Conservation (phyloP, 2,329 filamentous ascomycete species). For the Xylogone sp. region DNA sequence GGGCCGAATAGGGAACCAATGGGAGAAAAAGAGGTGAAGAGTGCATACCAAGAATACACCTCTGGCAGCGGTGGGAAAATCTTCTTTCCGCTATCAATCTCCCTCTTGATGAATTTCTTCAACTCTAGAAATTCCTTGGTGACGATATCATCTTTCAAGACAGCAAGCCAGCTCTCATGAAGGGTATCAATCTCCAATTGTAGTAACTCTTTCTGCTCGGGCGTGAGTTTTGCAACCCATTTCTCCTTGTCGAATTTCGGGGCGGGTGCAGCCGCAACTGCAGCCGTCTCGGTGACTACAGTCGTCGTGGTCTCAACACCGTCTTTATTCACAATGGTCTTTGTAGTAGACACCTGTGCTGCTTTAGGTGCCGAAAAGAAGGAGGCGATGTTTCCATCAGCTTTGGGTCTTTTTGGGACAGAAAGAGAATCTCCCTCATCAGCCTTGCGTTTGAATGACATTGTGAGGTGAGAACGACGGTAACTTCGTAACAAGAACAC, state of each 20-base stretch:
- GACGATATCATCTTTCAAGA: conserved; percentile 81
- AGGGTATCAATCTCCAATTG: conserved; percentile 89
- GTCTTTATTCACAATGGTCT: conserved; percentile 33
- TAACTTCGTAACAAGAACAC: conserved; percentile 16
- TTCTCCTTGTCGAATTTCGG: conserved; percentile 79
- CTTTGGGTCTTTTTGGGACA: conserved; percentile 67
- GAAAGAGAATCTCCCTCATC: conserved; percentile 39
- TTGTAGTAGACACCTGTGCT: conserved; percentile 6
- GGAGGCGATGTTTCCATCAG: conserved; percentile 76
- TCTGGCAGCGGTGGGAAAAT: conserved; percentile 86
- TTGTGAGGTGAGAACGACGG: conserved; percentile 12
- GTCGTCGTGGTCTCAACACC: conserved; percentile 1
- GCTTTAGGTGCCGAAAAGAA: conserved; percentile 70
- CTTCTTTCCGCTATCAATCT: conserved; percentile 69
- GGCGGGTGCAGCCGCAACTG: conserved; percentile 16
- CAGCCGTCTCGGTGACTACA: conserved; percentile 24
- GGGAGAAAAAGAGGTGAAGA: not conserved
- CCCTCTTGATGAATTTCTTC: conserved; percentile 81
- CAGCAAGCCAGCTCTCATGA: conserved; percentile 85
- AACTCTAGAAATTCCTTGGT: conserved; percentile 78
- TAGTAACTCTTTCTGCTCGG: conserved; percentile 79
- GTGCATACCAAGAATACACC: conserved; percentile 83
- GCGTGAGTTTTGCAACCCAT: conserved; percentile 76
- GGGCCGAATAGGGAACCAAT: no score
- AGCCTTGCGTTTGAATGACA: conserved; percentile 63